Base-by-base conservation (phyloP, 2,329 filamentous ascomycete species). In the Fusarium miscanthi region DNA sequence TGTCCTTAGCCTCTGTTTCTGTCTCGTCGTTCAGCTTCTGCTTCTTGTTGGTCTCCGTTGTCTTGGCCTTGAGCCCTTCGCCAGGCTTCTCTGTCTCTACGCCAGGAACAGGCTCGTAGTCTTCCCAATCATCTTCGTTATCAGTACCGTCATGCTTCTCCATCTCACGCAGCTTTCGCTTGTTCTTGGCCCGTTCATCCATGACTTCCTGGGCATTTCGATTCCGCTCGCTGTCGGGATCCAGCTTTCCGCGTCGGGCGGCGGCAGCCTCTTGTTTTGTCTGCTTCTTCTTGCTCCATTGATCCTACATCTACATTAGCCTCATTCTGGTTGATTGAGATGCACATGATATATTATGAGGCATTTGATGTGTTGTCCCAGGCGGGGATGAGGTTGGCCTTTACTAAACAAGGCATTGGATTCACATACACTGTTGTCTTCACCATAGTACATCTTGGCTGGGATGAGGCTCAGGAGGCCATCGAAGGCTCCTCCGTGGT, bases 221-320 rank as follows among this genome's bases (percentile, higher is more conserved):
- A 85, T 97, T 96, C 74, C 88, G 81, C 70, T 92, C 91, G 78
- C 94, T 94, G 74, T 95, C 94, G 31, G 96, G 95, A 78, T 98
- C 94, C 43, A 98, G 88, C 84, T 98, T 98, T 67, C 93, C 94
- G 79, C 92, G 89, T 84, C 94, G 94, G 62, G 94, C 93, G 74
- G 92, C 91, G 70, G 90, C 90, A 66, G 93, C 93, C 82, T 97
- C 89, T 81, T 94, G 93, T 81, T 97, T 97, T 56, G 94, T 95
- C 84, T 98, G 95, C 86, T 98, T 98, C 84, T 96, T 97, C 80
- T 92, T 92, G 81, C 91, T 81, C 94, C 94, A 97, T 91, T 98
- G 94, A 78, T 96, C 93, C 94, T 97, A 78, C 70, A 49, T 38
- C 38, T 43, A 13, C 40, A 51, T 78, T 71, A 78, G 75, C 53